Percentiles rank a stretch among this genome's conserved stretches.
These are phyloP conservation scores for Gamarada debralockiae DNA, from an alignment of 495 filamentous ascomycete genomes.

Conservation along the genomic window DNA sequence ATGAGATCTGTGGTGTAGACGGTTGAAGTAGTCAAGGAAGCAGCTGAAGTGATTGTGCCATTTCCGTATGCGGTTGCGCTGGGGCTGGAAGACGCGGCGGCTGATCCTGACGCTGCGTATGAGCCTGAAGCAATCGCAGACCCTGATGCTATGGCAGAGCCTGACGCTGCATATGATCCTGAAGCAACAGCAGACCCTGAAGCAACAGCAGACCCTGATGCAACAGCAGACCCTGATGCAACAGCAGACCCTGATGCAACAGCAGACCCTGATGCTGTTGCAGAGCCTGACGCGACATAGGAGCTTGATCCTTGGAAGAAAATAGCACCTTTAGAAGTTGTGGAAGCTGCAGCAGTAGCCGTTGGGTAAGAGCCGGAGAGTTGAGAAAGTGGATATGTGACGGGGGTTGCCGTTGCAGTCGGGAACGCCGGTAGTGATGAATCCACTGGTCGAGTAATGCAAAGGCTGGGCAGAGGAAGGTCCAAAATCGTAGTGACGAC, in stretches of 20 bases:
- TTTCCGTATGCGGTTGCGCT: not conserved
- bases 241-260: no score
- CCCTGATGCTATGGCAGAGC: not conserved
- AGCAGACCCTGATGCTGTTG: not conserved
- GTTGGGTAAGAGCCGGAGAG: not conserved
- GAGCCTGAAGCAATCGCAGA: not conserved
- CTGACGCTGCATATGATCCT: not conserved
- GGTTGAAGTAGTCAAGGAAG: slow-evolving; percentile 9
- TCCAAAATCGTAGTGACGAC: slow-evolving; percentile 34
- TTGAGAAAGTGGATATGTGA: not conserved
- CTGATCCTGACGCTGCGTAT: not conserved
- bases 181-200: not conserved
- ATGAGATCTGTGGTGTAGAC: slow-evolving; percentile 7
- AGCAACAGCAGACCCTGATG: no score
- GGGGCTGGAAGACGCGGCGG: not conserved
- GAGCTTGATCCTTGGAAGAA: not conserved
- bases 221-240: not conserved
- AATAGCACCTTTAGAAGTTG: no score
- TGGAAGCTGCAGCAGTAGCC: not conserved
- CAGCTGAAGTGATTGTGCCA: slow-evolving; percentile 6
- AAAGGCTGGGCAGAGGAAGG: slow-evolving; percentile 32
- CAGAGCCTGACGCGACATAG: not conserved
- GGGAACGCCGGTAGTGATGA: not conserved
- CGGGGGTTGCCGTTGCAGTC: not conserved
- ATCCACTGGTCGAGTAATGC: slow-evolving; percentile 10